Conservation (phyloP, 352 stramenopile species). For the Pythium utonaiense region DNA sequence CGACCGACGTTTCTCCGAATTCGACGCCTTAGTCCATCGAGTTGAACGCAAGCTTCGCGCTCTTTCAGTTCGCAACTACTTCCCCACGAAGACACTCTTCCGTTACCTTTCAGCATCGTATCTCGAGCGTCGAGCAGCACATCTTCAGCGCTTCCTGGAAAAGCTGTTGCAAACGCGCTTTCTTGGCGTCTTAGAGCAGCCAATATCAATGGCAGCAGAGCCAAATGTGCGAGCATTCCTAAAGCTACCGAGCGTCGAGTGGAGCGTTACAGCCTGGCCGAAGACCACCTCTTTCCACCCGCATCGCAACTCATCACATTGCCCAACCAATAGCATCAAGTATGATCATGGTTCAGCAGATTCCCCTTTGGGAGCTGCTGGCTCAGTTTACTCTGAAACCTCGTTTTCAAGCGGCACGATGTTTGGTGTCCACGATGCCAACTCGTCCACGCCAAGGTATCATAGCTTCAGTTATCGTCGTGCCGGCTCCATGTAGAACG, state of each 20-base stretch:
- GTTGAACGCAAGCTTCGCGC: conserved; percentile 56
- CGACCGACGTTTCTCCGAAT: conserved; percentile 69
- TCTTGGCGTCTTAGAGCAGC: conserved; percentile 58
- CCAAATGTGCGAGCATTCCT: conserved; percentile 63
- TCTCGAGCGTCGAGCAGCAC: conserved; percentile 53
- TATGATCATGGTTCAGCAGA: neutral
- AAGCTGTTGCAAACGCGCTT: conserved; percentile 53
- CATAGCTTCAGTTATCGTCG: conserved; percentile 32
- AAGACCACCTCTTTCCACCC: neutral
- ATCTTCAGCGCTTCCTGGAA: conserved; percentile 65
- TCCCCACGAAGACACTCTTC: conserved; percentile 79
- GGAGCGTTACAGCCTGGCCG: conserved; percentile 57
- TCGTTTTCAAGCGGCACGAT: conserved; percentile 20
- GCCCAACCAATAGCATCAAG: neutral
- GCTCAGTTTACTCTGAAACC: conserved; percentile 20
- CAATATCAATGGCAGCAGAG: conserved; percentile 64
- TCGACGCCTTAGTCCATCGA: conserved; percentile 45
- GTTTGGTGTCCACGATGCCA: neutral
- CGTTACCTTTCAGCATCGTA: conserved; percentile 49
- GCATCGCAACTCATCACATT: neutral
- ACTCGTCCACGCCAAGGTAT: conserved; percentile 24
- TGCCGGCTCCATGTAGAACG: conserved; percentile 54
- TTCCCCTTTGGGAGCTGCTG: neutral
- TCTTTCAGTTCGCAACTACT: conserved; percentile 39
- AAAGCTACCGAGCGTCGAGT: conserved; percentile 61